Evolutionary conservation across 2,329 filamentous ascomycete species (phyloP).

Genomic region (Sporothrix phasma): DNA sequence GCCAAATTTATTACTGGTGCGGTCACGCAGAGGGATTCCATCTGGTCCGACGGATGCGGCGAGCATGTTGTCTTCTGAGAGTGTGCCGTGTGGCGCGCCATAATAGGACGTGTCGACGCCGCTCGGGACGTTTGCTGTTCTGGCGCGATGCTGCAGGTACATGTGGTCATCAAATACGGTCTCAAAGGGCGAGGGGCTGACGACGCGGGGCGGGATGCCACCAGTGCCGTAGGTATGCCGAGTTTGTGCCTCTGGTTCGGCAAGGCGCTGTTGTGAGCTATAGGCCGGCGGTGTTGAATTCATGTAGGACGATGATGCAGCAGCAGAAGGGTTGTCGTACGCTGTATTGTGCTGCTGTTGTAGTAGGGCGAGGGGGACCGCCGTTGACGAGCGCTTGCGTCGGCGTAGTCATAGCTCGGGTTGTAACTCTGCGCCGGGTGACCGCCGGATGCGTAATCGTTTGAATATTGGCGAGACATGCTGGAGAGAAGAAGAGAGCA

Average conservation of each 20-base stretch:
- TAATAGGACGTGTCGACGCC: constrained; percentile 49
- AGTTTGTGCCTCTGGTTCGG: constrained; percentile 24
- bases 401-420: constrained; percentile 7
- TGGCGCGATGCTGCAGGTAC: constrained; percentile 43
- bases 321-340: constrained; percentile 26
- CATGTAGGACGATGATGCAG: constrained; percentile 9
- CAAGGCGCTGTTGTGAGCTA: constrained; percentile 28
- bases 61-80: constrained; percentile 28
- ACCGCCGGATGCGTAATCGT: constrained; percentile 30
- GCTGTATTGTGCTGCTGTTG: constrained; percentile 14
- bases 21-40: constrained; percentile 48
- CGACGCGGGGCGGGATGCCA: constrained; percentile 18
- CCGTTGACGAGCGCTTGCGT: constrained; percentile 1
- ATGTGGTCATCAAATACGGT: constrained; percentile 58
- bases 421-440: constrained; percentile 11
- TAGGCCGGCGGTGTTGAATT: constrained; percentile 25
- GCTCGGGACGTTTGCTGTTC: constrained; percentile 29
- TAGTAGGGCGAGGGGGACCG: constrained; percentile 8
- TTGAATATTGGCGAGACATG: constrained; percentile 23
- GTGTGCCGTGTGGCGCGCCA: constrained; percentile 34
- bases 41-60: constrained; percentile 30
- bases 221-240: constrained; percentile 25
- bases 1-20: constrained; percentile 35
- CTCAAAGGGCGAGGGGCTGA: constrained; percentile 42
- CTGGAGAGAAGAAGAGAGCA: constrained; percentile 15